A percentile compares a stretch with the other conserved stretches of the same genome.
These are phyloP conservation scores for Mycena albidolilacea DNA, from an alignment of 768 basidiomycete genomes.

Conservation along the genomic window DNA sequence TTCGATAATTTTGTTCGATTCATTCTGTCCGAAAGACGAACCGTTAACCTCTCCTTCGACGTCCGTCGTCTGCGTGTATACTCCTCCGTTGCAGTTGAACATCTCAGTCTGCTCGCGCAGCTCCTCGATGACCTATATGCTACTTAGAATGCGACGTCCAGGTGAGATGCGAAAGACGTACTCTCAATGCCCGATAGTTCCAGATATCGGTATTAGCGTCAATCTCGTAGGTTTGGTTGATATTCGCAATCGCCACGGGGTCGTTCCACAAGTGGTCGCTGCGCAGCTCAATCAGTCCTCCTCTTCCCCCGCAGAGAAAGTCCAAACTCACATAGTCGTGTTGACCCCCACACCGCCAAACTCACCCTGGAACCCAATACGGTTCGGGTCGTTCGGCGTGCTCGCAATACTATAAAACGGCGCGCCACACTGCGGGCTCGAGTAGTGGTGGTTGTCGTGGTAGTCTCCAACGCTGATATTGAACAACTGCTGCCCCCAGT, in stretches of 20 bases:
- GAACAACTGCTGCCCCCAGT: slow-evolving; percentile 1
- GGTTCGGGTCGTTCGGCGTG: slow-evolving; percentile 7
- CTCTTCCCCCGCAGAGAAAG: not conserved
- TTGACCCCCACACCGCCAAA: slow-evolving; percentile 18
- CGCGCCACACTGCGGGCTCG: slow-evolving; percentile 16
- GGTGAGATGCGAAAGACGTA: slow-evolving; percentile 5
- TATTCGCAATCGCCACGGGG: not conserved
- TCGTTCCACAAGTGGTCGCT: slow-evolving; percentile 23
- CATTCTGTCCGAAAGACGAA: slow-evolving; percentile 4
- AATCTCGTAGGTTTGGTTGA: slow-evolving; percentile 22
- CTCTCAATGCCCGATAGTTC: slow-evolving; percentile 17
- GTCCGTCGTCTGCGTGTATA: slow-evolving; percentile 21
- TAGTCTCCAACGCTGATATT: not conserved
- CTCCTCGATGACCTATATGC: slow-evolving; percentile 16
- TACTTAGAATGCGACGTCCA: not conserved
- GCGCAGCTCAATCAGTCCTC: not conserved
- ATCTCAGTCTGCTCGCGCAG: slow-evolving; percentile 22
- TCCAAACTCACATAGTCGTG: slow-evolving; percentile 3
- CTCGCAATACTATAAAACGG: slow-evolving; percentile 20
- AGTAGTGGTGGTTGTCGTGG: slow-evolving; percentile 19
- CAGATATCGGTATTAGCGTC: slow-evolving; percentile 12
- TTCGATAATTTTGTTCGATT: not conserved
- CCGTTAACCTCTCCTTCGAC: slow-evolving; percentile 19
- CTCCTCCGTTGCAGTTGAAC: slow-evolving; percentile 20
- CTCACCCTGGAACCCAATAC: slow-evolving; percentile 21